Conservation (phyloP, 2,329 filamentous ascomycete species). For the Ceratocystis papillata region DNA sequence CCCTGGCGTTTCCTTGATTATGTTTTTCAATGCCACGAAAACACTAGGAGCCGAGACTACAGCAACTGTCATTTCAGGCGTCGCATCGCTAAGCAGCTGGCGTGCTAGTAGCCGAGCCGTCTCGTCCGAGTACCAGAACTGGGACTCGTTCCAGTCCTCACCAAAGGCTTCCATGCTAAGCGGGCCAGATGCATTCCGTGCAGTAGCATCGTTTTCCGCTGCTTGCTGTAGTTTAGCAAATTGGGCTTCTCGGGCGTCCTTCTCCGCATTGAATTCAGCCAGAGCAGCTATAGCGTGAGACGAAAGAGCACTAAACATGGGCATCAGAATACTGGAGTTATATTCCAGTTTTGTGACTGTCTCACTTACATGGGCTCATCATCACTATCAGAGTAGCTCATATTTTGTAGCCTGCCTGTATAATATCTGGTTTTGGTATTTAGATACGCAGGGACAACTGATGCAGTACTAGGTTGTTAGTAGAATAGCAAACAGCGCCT, state of each 20-base stretch:
- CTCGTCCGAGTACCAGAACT: constrained; percentile 73
- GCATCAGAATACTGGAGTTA: neutral
- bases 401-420: neutral
- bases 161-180: constrained; percentile 58
- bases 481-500: too few relatives aligned
- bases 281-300: constrained; percentile 56
- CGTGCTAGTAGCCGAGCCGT: constrained; percentile 55
- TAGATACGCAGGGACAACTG: neutral
- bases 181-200: constrained; percentile 24
- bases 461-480: too few relatives aligned
- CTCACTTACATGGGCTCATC: constrained; percentile 41
- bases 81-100: constrained; percentile 53
- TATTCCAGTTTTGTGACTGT: neutral
- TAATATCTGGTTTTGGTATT: neutral
- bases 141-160: constrained; percentile 74
- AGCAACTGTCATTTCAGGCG: constrained; percentile 48
- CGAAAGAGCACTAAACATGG: constrained; percentile 48
- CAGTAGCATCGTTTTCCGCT: constrained; percentile 31
- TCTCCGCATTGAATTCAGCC: constrained; percentile 62
- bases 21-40: constrained; percentile 65
- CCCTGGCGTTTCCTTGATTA: constrained; percentile 34
- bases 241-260: constrained; percentile 52
- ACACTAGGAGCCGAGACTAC: constrained; percentile 66
- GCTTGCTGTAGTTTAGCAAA: constrained; percentile 57
- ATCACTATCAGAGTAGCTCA: constrained; percentile 29